Conservation (phyloP, 805 yeast genomes). For the Dipodascus geniculatus region DNA sequence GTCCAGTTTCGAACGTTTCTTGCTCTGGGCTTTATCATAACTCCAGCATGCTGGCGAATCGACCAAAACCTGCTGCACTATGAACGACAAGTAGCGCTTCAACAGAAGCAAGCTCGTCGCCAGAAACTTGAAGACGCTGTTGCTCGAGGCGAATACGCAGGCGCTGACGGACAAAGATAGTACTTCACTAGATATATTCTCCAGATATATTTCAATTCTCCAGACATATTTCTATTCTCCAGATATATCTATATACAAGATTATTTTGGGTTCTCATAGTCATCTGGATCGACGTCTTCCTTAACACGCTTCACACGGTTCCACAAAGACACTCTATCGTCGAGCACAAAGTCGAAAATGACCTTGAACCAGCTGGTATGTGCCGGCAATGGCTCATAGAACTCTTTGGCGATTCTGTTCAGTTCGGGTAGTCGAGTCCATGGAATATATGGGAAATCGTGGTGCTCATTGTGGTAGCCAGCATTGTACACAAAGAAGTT, state of each 20-base stretch:
- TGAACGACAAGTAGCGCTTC: slow-evolving; percentile 11
- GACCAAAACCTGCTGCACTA: slow-evolving; percentile 12
- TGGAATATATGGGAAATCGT: slow-evolving; percentile 87
- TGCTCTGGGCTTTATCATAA: slow-evolving; percentile 12
- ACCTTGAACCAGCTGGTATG: slow-evolving; percentile 74
- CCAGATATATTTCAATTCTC: too few relatives aligned
- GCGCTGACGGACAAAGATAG: slow-evolving; percentile 6
- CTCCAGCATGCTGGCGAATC: slow-evolving; percentile 10
- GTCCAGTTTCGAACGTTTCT: slow-evolving; percentile 14
- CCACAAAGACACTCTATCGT: slow-evolving; percentile 59
- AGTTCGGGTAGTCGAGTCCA: slow-evolving; percentile 71
- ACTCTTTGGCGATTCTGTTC: slow-evolving; percentile 60
- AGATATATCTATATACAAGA: too few relatives aligned
- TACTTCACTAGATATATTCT: slow-evolving; percentile 1
- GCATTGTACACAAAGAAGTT: slow-evolving; percentile 82
- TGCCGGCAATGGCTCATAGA: slow-evolving; percentile 67
- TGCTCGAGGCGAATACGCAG: slow-evolving; percentile 13
- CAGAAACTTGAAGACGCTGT: slow-evolving; percentile 12
- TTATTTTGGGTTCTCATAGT: slow-evolving; percentile 2
- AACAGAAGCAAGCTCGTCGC: slow-evolving; percentile 11
- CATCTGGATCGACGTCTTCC: slow-evolving; percentile 2
- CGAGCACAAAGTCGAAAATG: slow-evolving; percentile 56
- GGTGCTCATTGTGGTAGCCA: slow-evolving; percentile 91
- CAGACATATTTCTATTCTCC: neutral
- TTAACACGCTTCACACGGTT: slow-evolving; percentile 60